Conservation (phyloP, 2,329 filamentous ascomycete species). For the Microdochium paspali region DNA sequence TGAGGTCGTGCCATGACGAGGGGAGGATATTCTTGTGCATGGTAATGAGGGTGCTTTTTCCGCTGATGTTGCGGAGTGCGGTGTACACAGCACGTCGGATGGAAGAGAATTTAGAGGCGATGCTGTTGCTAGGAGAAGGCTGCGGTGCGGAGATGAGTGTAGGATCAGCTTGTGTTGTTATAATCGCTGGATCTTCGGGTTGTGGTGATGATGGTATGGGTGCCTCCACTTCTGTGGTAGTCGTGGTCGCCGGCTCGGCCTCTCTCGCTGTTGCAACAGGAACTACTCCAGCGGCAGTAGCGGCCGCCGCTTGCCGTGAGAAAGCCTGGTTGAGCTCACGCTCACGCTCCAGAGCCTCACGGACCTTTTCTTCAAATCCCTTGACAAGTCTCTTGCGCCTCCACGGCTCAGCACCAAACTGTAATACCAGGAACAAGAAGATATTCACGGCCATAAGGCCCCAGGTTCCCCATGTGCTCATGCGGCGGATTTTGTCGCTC, state of each 20-base stretch:
- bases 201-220: too few relatives aligned
- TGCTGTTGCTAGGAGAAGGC: too few relatives aligned
- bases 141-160: too few relatives aligned
- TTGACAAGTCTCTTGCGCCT: conserved; percentile 69
- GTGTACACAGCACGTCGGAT: too few relatives aligned
- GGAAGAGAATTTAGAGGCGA: too few relatives aligned
- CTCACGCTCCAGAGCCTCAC: conserved; percentile 61
- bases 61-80: too few relatives aligned
- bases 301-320: conserved; percentile 26
- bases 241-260: too few relatives aligned
- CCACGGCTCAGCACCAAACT: conserved; percentile 92
- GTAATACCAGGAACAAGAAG: conserved; percentile 73
- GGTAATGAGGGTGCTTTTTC: not conserved
- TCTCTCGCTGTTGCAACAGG: too few relatives aligned
- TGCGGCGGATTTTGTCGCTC: conserved; percentile 93
- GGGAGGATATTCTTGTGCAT: not conserved
- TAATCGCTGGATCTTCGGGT: not conserved
- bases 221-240: too few relatives aligned
- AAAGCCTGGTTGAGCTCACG: conserved; percentile 37
- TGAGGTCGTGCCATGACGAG: conserved; percentile 30
- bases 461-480: conserved; percentile 98
- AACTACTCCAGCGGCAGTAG: conserved; percentile 13
- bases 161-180: too few relatives aligned
- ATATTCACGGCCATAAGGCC: conserved; percentile 97
- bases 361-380: conserved; percentile 72